Base-by-base conservation (phyloP, 768 basidiomycete species). In the Guyanaporus albipodus region DNA sequence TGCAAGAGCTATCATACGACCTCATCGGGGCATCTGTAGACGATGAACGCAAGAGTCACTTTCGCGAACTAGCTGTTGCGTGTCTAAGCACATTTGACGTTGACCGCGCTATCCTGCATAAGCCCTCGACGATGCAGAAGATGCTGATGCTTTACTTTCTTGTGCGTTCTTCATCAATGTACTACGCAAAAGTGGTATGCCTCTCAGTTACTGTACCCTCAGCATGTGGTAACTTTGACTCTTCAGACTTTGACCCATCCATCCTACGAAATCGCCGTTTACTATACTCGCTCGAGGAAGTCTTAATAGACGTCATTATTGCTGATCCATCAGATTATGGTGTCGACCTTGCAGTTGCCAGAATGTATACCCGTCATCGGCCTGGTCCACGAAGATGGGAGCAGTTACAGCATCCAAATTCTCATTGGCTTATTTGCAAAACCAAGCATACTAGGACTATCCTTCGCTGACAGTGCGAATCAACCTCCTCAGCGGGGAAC, bases 111-210 rank as follows among this genome's bases (percentile, higher is more conserved):
- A 14, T 31, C 14, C 8, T 44, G 1, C 15, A 1, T 1, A 2
- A 37, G 1, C 40, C 67, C 0, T 70, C 11, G 14, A 19, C n/a
- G 59, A 60, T 4, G 11, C 49, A 0, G 44, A 50, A n/a, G 63
- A 70, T 32, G 23, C 67, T 5, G 49, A 57, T 4, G 56, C 62
- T 14, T 50, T 72, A 4, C 35, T 72, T 15, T 57, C 62, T 14
- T 74, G 68, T 38, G 35, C 60, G 0, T 61, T 72, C 17, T 15
- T 59, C 0, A 48, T 71, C 2, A 56, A 63, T 21, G 55, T n/a
- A n/a, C n/a, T n/a, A n/a, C n/a, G 10, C 29, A 4, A 4, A 18
- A 5, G 17, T 18, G 10, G 10, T 34, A 34, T 11, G 9, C n/a
- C n/a, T 19, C 17, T 10, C 4, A 11, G 15, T 14, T 4, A 31